Conservation (phyloP, 139 green algal genomes). For the Yamagishiella unicocca region DNA sequence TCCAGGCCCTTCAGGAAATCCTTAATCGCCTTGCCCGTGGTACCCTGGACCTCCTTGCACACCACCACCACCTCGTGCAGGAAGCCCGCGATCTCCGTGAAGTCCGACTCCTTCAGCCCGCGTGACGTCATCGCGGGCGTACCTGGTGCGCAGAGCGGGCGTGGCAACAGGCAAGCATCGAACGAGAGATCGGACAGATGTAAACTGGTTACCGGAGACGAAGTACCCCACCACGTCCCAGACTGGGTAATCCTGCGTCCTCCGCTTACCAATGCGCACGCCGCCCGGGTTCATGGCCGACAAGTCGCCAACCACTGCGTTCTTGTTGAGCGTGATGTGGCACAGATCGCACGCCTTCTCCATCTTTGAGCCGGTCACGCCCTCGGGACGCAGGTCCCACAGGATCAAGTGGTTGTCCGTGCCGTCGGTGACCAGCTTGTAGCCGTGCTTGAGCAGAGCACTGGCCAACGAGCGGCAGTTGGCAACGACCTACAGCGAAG, state of each 20-base stretch:
- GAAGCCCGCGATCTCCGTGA: conserved; percentile 87
- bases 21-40: conserved; percentile 87
- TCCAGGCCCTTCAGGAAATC: conserved; percentile 79
- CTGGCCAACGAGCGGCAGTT: conserved; percentile 84
- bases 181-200: neutral
- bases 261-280: conserved; percentile 87
- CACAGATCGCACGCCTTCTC: conserved; percentile 93
- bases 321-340: conserved; percentile 99
- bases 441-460: conserved; percentile 77
- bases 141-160: conserved; percentile 37
- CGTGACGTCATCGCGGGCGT: conserved; percentile 96
- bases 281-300: conserved; percentile 94
- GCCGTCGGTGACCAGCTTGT: conserved; percentile 89
- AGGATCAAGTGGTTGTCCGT: conserved; percentile 98
- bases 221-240: neutral
- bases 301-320: conserved; percentile 90
- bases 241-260: neutral
- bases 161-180: neutral
- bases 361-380: conserved; percentile 85
- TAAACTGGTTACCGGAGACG: neutral
- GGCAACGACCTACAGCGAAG: conserved; percentile 73
- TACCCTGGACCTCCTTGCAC: conserved; percentile 85
- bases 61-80: conserved; percentile 81
- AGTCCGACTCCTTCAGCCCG: conserved; percentile 92
- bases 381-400: conserved; percentile 88